Evolutionary conservation across 257 asterid genomes (phyloP), one percentile per base, ranked within the genome.

Genomic region (Forsythia viridissima): DNA sequence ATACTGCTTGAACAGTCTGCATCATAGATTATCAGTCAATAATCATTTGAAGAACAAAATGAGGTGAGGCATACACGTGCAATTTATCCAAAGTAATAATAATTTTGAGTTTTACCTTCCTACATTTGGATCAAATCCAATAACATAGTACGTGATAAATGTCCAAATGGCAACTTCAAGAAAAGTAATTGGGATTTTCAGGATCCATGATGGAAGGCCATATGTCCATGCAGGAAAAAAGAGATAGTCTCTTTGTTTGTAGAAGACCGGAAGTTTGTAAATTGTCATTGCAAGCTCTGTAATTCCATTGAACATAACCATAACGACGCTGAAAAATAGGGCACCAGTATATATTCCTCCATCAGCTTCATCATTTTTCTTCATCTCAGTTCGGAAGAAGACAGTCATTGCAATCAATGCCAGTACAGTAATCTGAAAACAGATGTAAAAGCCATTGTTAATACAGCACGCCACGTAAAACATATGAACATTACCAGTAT

Each of bases 201-300:
- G 79, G 65, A 91, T 44, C 95, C 95, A 91, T 1, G 92, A n/a
- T 68, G 39, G 95, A 59, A 91, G 37, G 20, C 88, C 92, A 48
- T 87, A 91, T 5, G 93, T 90, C 95, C 93, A 91, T 1, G 95
- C 69, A 0, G 93, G 95, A 75, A 86, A 87, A 77, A 91, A 91
- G 72, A 69, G 84, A 87, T 85, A 84, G 71, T 87, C 88, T 80
- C 94, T 78, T 82, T 90, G 94, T 81, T 90, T 90, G 81, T 87
- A 90, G 85, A 91, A 91, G 13, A 89, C n/a, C 0, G 95, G 95
- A 61, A 91, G 92, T 83, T 91, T 91, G 70, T 81, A 85, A 71
- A 91, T 85, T 4, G 89, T 85, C 95, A 86, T 79, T 5, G 90
- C 71, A 21, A 89, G 85, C 84, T 91, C 93, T 0, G 92, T 44